Percentiles rank a stretch among this genome's conserved stretches.
These are phyloP conservation scores for Stagonosporopsis vannaccii DNA, from an alignment of 2,329 filamentous ascomycete genomes.

Conservation along the genomic window DNA sequence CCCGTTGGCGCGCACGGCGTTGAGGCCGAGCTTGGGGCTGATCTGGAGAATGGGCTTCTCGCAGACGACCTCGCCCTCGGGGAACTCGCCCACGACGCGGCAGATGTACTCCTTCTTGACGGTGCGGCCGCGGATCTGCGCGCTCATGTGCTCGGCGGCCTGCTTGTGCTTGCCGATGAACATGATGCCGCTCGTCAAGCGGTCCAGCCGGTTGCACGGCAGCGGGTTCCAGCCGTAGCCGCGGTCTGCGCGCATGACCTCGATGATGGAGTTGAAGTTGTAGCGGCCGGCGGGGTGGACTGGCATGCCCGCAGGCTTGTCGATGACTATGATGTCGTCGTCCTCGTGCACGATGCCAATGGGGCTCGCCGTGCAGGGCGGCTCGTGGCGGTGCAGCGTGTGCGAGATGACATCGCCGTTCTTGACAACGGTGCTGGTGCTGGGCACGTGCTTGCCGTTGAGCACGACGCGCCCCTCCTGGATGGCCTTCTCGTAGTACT, in stretches of 20 bases:
- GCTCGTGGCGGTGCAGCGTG: constrained; percentile 93
- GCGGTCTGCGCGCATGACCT: constrained; percentile 86
- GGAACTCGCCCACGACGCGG: constrained; percentile 88
- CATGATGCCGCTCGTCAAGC: constrained; percentile 96
- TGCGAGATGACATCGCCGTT: constrained; percentile 94
- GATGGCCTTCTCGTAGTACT: constrained; percentile 87
- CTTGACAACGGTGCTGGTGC: constrained; percentile 73
- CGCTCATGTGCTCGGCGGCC: constrained; percentile 78
- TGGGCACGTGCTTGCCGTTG: constrained; percentile 74
- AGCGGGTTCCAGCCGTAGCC: constrained; percentile 65
- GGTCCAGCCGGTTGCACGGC: constrained; percentile 91
- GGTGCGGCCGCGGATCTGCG: constrained; percentile 78
- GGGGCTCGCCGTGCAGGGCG: constrained; percentile 82
- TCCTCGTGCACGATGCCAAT: constrained; percentile 90
- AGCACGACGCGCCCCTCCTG: constrained; percentile 78
- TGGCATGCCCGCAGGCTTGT: constrained; percentile 93
- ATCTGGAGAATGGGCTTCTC: constrained; percentile 94
- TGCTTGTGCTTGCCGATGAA: constrained; percentile 89
- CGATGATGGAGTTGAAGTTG: constrained; percentile 91
- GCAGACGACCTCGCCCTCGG: constrained; percentile 88
- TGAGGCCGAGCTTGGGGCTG: constrained; percentile 92
- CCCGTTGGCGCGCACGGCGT: constrained; percentile 90
- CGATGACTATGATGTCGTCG: constrained; percentile 91
- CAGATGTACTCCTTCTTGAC: constrained; percentile 97
- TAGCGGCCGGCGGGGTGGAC: constrained; percentile 96